Conservation (phyloP, 306 rosid species). For the Nissolia schottii region DNA sequence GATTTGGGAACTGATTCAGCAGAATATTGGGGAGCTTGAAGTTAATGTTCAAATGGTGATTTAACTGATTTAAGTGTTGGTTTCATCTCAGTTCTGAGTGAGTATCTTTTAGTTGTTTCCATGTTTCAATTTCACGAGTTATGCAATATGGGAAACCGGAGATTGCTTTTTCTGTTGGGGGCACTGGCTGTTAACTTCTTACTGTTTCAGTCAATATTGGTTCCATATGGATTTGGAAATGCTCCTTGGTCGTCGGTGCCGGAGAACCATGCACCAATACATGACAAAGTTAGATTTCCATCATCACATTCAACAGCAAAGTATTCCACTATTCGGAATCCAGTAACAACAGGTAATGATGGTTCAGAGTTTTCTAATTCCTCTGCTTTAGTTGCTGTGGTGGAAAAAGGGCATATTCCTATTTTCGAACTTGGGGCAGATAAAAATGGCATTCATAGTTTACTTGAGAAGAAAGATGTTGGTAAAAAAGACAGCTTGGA, state of each 20-base stretch:
- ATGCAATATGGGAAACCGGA: conserved; percentile 36
- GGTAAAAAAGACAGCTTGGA: conserved; percentile 19
- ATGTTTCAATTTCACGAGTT: conserved; percentile 35
- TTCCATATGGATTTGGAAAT: conserved; percentile 67
- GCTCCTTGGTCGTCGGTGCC: conserved; percentile 57
- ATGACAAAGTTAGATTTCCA: conserved; percentile 5
- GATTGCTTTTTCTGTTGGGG: conserved; percentile 57
- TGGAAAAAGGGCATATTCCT: conserved; percentile 13
- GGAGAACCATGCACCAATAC: background rate
- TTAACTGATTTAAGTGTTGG: conserved; percentile 1
- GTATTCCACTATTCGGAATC: conserved; percentile 41
- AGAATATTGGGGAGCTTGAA: conserved; percentile 9
- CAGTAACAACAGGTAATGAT: conserved; percentile 38
- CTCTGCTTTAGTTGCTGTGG: conserved; percentile 26
- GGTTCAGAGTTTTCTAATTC: conserved; percentile 33
- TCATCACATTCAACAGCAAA: conserved; percentile 40
- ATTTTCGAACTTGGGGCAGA: background rate
- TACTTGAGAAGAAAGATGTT: conserved; percentile 25
- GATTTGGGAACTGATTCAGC: conserved; percentile 28
- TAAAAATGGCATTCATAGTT: conserved; percentile 18
- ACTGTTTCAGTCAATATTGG: conserved; percentile 63
- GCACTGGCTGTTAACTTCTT: conserved; percentile 57
- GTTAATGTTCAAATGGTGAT: conserved; percentile 20
- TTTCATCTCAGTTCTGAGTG: conserved; percentile 8
- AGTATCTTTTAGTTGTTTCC: conserved; percentile 26